Evolutionary conservation across 75 land plant genomes (phyloP), one percentile per base, ranked within the genome.

Genomic region (Sequoiadendron giganteum): DNA sequence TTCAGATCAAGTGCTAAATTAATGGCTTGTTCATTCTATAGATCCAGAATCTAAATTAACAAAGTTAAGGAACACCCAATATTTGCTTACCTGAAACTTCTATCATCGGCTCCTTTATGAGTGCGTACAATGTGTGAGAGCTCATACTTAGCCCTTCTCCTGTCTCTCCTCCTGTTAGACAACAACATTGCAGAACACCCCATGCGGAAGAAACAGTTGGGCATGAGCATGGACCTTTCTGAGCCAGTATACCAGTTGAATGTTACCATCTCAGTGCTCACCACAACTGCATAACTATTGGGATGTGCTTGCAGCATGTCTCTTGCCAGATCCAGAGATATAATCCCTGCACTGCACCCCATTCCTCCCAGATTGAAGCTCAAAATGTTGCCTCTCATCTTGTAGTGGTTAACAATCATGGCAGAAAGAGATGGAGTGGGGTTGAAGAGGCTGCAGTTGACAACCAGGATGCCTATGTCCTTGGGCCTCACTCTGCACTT

Each of bases 61-160:
- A 36, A 36, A 36, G 38, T 36, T 36, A 36, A 36, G 38, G 38
- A 36, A 36, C 38, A 36, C 38, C n/a, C n/a, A n/a, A n/a, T n/a
- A n/a, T n/a, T n/a, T n/a, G n/a, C 93, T n/a, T 90, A 90, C 89
- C 95, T 92, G 87, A 89, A 87, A 58, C 97, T 94, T n/a, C 93
- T 80, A 61, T 95, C 96, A 42, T 94, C 96, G 19, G 95, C 93
- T 10, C 95, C 99, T 83, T 95, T 96, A 92, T 97, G 99, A 7
- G 99, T 97, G 30, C 99, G 89, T 30, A 97, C 99, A 3, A 96
- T 86, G 88, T 96, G 99, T 38, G 92, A 91, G 70, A 97, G 94
- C 21, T 90, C 72, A 91, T 97, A 97, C 91, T 95, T 97, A 14
- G 99, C 93, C 1, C 90, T 90, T 49, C 89, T 87, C 90, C 87